Evolutionary conservation across 2,329 filamentous ascomycete genomes (phyloP).

Genomic region (Colletotrichum musae): DNA sequence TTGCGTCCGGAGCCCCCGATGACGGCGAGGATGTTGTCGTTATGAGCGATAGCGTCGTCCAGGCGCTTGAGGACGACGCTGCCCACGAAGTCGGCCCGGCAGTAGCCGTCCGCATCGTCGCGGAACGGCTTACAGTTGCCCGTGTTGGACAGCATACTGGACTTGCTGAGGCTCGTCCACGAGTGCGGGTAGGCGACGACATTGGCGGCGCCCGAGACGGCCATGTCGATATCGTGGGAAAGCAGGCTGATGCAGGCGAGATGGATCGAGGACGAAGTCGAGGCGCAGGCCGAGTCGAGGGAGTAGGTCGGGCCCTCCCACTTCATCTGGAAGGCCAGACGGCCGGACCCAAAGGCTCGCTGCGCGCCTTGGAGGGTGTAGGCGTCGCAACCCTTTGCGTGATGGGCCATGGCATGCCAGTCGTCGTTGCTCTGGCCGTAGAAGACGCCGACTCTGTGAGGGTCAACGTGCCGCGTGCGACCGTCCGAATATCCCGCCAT

Average conservation of each 20-base stretch:
- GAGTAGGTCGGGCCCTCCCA: conserved; percentile 51
- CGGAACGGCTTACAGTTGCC: conserved; percentile 54
- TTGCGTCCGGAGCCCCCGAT: conserved; percentile 56
- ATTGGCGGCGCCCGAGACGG: conserved; percentile 57
- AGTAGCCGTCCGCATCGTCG: conserved; percentile 61
- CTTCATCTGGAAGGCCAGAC: not conserved
- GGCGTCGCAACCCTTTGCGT: conserved; percentile 7
- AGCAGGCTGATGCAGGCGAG: conserved; percentile 49
- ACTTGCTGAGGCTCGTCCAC: conserved; percentile 37
- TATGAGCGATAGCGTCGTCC: conserved; percentile 60
- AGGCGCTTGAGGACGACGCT: conserved; percentile 63
- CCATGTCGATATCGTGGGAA: conserved; percentile 50
- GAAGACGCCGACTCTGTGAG: conserved; percentile 45
- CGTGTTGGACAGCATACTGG: conserved; percentile 47
- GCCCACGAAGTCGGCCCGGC: conserved; percentile 62
- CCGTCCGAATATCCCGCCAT: conserved; percentile 44
- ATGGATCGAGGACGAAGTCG: conserved; percentile 53
- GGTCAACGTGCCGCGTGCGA: conserved; percentile 35
- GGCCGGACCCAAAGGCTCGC: not conserved
- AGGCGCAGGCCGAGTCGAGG: conserved; percentile 56
- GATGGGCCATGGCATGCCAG: not conserved
- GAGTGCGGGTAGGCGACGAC: conserved; percentile 46
- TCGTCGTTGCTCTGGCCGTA: conserved; percentile 15
- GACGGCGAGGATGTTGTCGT: conserved; percentile 59
- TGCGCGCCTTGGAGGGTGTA: conserved; percentile 13